phyloP scores from a whole-genome alignment of 164 flowering plant genomes.

The Litsea cubeba region DNA sequence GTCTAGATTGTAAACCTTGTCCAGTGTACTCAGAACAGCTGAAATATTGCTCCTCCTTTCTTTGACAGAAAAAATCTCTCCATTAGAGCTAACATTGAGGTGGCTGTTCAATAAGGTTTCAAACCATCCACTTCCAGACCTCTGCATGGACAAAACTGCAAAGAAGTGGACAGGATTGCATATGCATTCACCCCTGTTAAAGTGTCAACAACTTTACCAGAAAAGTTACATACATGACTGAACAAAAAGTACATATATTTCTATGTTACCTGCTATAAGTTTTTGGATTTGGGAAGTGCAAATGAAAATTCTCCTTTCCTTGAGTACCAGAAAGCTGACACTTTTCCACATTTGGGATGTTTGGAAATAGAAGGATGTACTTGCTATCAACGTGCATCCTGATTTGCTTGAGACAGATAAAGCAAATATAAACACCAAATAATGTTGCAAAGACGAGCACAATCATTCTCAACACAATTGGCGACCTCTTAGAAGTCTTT shows the following conservation, averaged over 20 bases:
- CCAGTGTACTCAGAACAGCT: constrained; percentile 30
- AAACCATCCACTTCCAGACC: constrained; percentile 59
- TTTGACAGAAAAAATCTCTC: constrained; percentile 36
- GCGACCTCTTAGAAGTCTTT: constrained; percentile 51
- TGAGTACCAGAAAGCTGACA: constrained; percentile 27
- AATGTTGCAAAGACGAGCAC: constrained; percentile 42
- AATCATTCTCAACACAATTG: constrained; percentile 37
- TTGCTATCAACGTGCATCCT: constrained; percentile 15
- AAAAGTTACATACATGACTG: background rate
- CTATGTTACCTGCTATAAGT: constrained; percentile 44
- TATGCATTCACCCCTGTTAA: constrained; percentile 41
- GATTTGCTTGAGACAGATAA: constrained; percentile 43
- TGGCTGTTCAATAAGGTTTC: constrained; percentile 47
- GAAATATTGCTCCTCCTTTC: constrained; percentile 38
- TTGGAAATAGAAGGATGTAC: constrained; percentile 7
- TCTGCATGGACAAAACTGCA: constrained; percentile 44
- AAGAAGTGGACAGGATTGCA: constrained; percentile 45
- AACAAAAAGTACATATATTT: background rate
- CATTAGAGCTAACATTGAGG: constrained; percentile 43
- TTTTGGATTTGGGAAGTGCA: constrained; percentile 59
- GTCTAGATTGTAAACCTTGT: constrained; percentile 42
- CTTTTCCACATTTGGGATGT: constrained; percentile 18
- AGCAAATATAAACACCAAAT: constrained; percentile 53
- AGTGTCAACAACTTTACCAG: constrained; percentile 7
- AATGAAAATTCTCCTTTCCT: constrained; percentile 29